Evolutionary conservation across 2,329 filamentous ascomycete genomes (phyloP), one percentile per base, ranked within the genome.

Genomic region (Cephalotrichum gorgonifer): DNA sequence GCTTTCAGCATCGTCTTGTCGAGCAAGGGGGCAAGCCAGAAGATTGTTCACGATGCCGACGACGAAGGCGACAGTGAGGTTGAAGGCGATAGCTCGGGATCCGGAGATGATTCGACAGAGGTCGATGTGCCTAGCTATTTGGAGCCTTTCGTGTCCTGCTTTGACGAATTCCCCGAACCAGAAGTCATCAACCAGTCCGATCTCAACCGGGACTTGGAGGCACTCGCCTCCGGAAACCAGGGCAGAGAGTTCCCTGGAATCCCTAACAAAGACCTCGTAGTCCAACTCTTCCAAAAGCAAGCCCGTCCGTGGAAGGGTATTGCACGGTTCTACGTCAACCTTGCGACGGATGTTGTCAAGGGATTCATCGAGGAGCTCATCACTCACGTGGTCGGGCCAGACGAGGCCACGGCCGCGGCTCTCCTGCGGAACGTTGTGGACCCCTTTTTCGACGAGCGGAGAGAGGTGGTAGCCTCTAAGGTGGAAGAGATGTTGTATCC

Each of bases 161-260:
- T n/a, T n/a, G n/a, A 68, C 46, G 44, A 59, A 0, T 57, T 65
- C 23, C 50, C 53, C 0, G 45, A 58, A 0, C 68, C 69, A 0
- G 28, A 55, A 3, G 4, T 20, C 0, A 55, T 64, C 8, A 47
- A 50, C 0, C 46, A 50, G 2, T 17, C 14, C 0, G 47, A 57
- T 0, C 52, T 69, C 6, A 51, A 51, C 1, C 17, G 26, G 25
- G 25, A 23, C 41, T 27, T 51, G 11, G 42, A 44, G 46, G 27
- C n/a, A 6, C 28, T 27, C n/a, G 66, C 64, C 2, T 60, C 63
- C 0, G 53, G 50, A 0, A 69, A 70, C 30, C 68, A 67, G 48
- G 70, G 69, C 1, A 59, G 51, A 1, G 67, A 71, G 43, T 65
- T 72, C 20, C 66, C 68, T 0, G 68, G 68, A 0, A 59, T 59